phyloP scores from a whole-genome alignment of 805 yeast genomes.

The Candida sonorensis region DNA sequence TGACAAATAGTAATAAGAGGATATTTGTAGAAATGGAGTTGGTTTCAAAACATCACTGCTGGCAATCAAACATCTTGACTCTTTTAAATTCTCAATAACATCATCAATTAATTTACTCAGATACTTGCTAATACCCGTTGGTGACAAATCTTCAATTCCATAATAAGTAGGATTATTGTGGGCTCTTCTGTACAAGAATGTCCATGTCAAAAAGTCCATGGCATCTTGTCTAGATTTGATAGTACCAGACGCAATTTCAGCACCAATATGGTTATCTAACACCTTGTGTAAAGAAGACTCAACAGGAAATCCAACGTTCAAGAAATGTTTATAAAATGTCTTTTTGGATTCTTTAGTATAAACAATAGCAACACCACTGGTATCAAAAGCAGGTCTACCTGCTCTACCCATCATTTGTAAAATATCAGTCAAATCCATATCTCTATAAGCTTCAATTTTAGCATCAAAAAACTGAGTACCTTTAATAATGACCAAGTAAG shows the following conservation, averaged over 20 bases:
- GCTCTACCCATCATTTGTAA: conserved; percentile 85
- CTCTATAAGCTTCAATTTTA: conserved; percentile 61
- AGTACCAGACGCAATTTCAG: conserved; percentile 69
- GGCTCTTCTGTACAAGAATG: conserved; percentile 65
- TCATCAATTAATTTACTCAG: conserved; percentile 61
- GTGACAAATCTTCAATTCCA: conserved; percentile 56
- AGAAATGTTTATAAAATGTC: conserved; percentile 67
- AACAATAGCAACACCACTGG: conserved; percentile 70
- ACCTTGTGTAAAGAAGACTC: conserved; percentile 74
- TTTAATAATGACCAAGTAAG: conserved; percentile 70
- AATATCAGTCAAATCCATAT: conserved; percentile 79
- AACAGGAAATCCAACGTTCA: conserved; percentile 77
- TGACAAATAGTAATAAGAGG: conserved; percentile 89
- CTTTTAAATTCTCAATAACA: conserved; percentile 58
- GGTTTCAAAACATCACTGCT: conserved; percentile 44
- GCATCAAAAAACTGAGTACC: conserved; percentile 67
- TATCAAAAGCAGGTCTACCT: conserved; percentile 76
- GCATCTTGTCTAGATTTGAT: conserved; percentile 61
- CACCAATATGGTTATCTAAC: conserved; percentile 75
- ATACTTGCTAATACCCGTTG: conserved; percentile 50
- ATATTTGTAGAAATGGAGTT: conserved; percentile 76
- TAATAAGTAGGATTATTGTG: conserved; percentile 75
- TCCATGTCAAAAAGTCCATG: conserved; percentile 69
- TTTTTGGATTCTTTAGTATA: conserved; percentile 72
- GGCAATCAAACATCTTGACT: conserved; percentile 65